A percentile compares a stretch with the other conserved stretches of the same genome.
Conservation (phyloP, 768 basidiomycete species). For the Mycena polygramma region DNA sequence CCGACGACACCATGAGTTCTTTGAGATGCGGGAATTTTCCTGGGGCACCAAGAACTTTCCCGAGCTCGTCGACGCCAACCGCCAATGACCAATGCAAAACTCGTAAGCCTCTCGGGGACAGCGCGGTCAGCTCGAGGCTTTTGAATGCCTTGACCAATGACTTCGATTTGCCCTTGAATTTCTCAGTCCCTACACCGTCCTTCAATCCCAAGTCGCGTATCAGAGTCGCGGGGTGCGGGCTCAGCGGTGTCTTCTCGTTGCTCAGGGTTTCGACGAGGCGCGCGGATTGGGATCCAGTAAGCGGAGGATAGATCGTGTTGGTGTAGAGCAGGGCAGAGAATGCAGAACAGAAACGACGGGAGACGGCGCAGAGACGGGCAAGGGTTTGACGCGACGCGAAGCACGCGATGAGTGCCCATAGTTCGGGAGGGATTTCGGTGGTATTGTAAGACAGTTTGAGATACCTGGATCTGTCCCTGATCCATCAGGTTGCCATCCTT, state of each 20-base stretch:
- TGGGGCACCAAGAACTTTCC: neutral
- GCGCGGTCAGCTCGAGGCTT: neutral
- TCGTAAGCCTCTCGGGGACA: neutral
- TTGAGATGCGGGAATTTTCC: slow-evolving; percentile 19
- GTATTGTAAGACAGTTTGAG: neutral
- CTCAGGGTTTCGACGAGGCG: slow-evolving; percentile 19
- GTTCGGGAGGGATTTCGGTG: slow-evolving; percentile 10
- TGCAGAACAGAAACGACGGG: slow-evolving; percentile 13
- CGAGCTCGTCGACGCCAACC: slow-evolving; percentile 16
- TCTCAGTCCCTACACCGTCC: neutral
- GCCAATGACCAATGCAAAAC: slow-evolving; percentile 18
- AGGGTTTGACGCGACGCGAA: slow-evolving; percentile 53
- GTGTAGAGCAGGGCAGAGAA: slow-evolving; percentile 17
- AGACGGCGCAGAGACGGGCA: slow-evolving; percentile 20
- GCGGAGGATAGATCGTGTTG: slow-evolving; percentile 9
- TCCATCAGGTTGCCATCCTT: neutral
- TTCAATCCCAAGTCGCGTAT: neutral
- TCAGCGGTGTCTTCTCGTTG: neutral
- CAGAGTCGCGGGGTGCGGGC: slow-evolving; percentile 6
- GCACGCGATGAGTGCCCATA: slow-evolving; percentile 51
- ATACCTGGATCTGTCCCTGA: no score
- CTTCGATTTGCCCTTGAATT: neutral
- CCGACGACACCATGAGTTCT: slow-evolving; percentile 4
- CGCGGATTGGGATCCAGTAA: slow-evolving; percentile 1
- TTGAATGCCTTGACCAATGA: neutral